These are phyloP conservation scores for Oryza longistaminata DNA, from an alignment of 176 grass and related monocot species.

Conservation along the genomic window DNA sequence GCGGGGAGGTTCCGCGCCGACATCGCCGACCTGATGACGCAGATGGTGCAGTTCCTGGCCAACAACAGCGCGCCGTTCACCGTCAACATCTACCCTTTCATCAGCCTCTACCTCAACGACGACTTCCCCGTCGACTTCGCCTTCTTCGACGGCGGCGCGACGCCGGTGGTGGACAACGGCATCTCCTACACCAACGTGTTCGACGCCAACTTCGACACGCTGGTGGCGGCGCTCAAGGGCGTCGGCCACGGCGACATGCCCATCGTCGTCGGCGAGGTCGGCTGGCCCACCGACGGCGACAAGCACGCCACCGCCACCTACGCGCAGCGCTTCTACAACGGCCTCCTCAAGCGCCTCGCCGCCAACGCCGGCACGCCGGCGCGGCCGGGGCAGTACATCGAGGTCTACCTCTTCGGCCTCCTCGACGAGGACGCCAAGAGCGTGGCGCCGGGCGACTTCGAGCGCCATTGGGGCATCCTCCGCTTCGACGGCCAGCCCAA, in stretches of 20 bases:
- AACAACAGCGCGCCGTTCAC: conserved; percentile 82
- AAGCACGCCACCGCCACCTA: conserved; percentile 50
- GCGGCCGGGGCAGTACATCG: conserved; percentile 80
- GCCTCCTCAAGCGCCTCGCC: conserved; percentile 54
- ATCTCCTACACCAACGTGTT: conserved; percentile 84
- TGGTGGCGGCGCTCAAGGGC: conserved; percentile 64
- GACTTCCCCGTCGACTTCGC: conserved; percentile 84
- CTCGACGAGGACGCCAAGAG: conserved; percentile 90
- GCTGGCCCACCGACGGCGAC: conserved; percentile 94
- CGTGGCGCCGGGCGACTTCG: conserved; percentile 82
- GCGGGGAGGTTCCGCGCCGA: conserved; percentile 69
- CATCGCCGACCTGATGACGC: conserved; percentile 60
- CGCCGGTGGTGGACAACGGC: conserved; percentile 51
- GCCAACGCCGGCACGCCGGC: conserved; percentile 66
- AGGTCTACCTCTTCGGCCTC: conserved; percentile 81
- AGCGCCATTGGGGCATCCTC: conserved; percentile 93
- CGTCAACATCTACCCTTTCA: conserved; percentile 96
- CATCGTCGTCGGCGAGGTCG: conserved; percentile 87
- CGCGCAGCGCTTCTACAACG: conserved; percentile 87
- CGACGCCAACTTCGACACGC: conserved; percentile 86
- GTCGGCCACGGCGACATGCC: conserved; percentile 63
- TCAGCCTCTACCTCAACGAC: conserved; percentile 74
- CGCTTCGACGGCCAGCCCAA: conserved; percentile 87
- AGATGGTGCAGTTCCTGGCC: conserved; percentile 79
- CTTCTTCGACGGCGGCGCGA: conserved; percentile 72